Percentiles rank a stretch among this genome's conserved stretches.
Conservation (phyloP, 169 alveolate genomes). For the Cryptosporidium tyzzeri region DNA sequence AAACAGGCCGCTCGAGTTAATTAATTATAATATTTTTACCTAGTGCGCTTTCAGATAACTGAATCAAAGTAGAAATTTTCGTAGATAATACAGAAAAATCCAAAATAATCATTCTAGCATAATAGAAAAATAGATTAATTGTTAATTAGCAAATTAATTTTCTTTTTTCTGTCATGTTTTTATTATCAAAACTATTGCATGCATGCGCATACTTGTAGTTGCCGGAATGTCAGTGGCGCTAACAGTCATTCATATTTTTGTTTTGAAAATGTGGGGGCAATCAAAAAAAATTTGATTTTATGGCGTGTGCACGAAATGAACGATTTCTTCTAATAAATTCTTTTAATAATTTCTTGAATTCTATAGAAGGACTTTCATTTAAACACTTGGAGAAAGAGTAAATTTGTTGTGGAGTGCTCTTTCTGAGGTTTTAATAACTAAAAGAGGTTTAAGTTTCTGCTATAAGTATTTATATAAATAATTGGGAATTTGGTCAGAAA, state of each 20-base stretch:
- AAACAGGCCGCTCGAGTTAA: neutral
- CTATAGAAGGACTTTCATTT: neutral
- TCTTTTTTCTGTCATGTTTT: neutral
- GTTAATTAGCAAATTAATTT: neutral
- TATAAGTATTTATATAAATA: neutral
- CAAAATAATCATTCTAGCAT: neutral
- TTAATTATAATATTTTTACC: neutral
- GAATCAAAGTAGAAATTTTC: neutral
- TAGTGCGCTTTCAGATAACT: constrained; percentile 15
- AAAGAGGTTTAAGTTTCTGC: neutral
- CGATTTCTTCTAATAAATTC: constrained; percentile 1
- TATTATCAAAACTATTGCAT: constrained; percentile 10
- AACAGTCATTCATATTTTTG: constrained; percentile 47
- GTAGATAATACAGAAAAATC: neutral
- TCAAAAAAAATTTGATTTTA: constrained; percentile 4
- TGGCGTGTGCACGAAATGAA: constrained; percentile 63
- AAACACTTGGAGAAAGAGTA: neutral
- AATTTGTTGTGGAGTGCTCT: neutral
- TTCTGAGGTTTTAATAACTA: neutral
- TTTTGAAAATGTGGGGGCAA: constrained; percentile 63
- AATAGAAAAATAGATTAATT: neutral
- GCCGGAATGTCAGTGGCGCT: constrained; percentile 74
- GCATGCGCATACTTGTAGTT: constrained; percentile 48
- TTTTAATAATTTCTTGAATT: neutral
- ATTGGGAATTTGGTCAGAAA: neutral